phyloP scores from a whole-genome alignment of 148 eudicot species.

The Silene latifolia region DNA sequence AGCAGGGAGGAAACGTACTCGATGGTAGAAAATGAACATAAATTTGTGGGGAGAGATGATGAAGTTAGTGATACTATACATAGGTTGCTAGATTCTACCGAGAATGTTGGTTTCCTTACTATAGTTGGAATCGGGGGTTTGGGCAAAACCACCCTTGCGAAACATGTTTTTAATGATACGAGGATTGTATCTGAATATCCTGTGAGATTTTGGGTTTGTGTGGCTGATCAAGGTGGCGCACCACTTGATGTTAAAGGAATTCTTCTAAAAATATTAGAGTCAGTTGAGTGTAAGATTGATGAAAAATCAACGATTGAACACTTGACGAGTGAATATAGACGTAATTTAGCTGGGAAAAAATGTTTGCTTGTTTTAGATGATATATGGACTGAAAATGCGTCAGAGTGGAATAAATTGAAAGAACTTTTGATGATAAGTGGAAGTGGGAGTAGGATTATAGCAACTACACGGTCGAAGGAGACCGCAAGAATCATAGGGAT shows the following conservation, averaged over 20 bases:
- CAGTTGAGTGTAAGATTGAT: neutral
- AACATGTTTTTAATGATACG: conserved; percentile 24
- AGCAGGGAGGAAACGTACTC: conserved; percentile 15
- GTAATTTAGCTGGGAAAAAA: conserved; percentile 12
- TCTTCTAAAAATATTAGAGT: conserved; percentile 9
- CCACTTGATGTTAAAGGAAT: conserved; percentile 9
- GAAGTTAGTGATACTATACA: conserved; percentile 7
- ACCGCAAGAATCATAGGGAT: conserved; percentile 32
- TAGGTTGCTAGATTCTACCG: conserved; percentile 5
- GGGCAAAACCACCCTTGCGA: conserved; percentile 35
- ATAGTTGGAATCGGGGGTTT: conserved; percentile 31
- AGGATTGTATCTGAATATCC: conserved; percentile 14
- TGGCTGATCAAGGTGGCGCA: conserved; percentile 13
- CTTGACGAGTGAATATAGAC: conserved; percentile 9
- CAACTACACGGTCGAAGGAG: conserved; percentile 34
- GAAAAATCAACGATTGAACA: conserved; percentile 14
- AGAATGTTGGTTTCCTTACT: conserved; percentile 15
- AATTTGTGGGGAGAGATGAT: conserved; percentile 28
- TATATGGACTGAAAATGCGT: conserved; percentile 24
- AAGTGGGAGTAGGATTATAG: conserved; percentile 31
- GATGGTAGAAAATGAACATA: conserved; percentile 1
- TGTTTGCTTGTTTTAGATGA: conserved; percentile 40
- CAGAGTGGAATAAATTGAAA: conserved; percentile 21
- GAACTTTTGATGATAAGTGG: conserved; percentile 18
- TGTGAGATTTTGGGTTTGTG: conserved; percentile 27